Evolutionary conservation across 495 filamentous ascomycete species (phyloP).

Genomic region (Lasiosphaeria miniovina): DNA sequence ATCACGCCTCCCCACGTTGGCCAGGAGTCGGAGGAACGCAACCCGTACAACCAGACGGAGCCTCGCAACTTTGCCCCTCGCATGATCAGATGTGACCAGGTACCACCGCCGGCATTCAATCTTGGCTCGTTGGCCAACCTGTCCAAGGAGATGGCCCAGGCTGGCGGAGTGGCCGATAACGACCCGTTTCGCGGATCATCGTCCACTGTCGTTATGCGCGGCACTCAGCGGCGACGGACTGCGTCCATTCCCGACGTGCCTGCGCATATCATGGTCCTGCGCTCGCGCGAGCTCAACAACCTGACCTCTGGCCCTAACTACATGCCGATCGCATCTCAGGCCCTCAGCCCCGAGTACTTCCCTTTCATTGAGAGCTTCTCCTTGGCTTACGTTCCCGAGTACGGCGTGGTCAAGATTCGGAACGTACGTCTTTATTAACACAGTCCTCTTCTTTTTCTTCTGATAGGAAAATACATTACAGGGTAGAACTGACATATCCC

Average conservation of each 20-base stretch:
- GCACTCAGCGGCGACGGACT: too few species aligned
- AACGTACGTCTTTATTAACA: constrained; percentile 29
- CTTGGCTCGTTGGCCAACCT: too few species aligned
- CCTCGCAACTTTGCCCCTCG: constrained; percentile 26
- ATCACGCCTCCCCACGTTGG: too few species aligned
- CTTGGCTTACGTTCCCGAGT: constrained; percentile 9
- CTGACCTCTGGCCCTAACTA: constrained; percentile 23
- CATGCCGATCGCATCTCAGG: constrained; percentile 29
- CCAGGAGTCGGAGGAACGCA: too few species aligned
- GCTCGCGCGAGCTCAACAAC: constrained; percentile 30
- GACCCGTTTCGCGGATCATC: too few species aligned
- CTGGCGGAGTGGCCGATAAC: too few species aligned
- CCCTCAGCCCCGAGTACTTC: constrained; percentile 34
- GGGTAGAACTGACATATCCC: background rate
- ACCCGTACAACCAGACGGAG: constrained; percentile 19
- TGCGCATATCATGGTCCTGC: constrained; percentile 7
- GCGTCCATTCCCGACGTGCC: background rate
- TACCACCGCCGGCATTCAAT: constrained; percentile 8
- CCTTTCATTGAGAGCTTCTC: constrained; percentile 41
- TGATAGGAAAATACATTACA: background rate
- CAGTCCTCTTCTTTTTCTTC: background rate
- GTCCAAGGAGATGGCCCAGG: too few species aligned
- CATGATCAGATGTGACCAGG: background rate
- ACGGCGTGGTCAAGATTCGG: constrained; percentile 34
- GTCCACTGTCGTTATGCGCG: too few species aligned